Evolutionary conservation across 352 stramenopile species (phyloP).

Genomic region (Blastocystis sp.): DNA sequence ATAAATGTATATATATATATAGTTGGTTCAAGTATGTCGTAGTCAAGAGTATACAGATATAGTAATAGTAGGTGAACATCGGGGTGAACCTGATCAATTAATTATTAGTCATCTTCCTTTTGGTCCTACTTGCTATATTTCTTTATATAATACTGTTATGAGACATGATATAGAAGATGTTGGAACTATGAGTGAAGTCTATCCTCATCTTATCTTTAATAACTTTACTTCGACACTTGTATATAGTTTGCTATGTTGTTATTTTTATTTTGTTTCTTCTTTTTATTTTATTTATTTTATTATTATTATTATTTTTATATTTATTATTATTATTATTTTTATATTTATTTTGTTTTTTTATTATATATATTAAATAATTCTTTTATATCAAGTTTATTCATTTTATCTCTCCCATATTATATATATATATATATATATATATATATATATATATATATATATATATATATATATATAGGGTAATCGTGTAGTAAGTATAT

Average conservation of each 20-base stretch:
- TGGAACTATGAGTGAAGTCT: constrained; percentile 66
- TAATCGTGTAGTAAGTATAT: constrained; percentile 78
- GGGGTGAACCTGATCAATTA: constrained; percentile 87
- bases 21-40: constrained; percentile 82
- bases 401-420: too few species aligned
- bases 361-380: too few species aligned
- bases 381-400: too few species aligned
- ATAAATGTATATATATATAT: constrained; percentile 44
- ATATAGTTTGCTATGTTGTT: too few species aligned
- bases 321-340: too few species aligned
- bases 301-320: neutral
- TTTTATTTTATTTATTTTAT: neutral
- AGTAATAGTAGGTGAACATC: constrained; percentile 87
- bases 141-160: constrained; percentile 78
- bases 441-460: too few species aligned
- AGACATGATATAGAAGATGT: constrained; percentile 93
- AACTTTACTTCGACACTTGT: constrained; percentile 79
- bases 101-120: constrained; percentile 94
- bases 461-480: too few species aligned
- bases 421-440: too few species aligned
- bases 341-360: too few species aligned
- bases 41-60: constrained; percentile 91
- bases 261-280: too few species aligned
- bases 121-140: constrained; percentile 93
- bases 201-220: constrained; percentile 85